phyloP scores from a whole-genome alignment of 1,139 yeast species.

The Sugiyamaella grinbergsii region DNA sequence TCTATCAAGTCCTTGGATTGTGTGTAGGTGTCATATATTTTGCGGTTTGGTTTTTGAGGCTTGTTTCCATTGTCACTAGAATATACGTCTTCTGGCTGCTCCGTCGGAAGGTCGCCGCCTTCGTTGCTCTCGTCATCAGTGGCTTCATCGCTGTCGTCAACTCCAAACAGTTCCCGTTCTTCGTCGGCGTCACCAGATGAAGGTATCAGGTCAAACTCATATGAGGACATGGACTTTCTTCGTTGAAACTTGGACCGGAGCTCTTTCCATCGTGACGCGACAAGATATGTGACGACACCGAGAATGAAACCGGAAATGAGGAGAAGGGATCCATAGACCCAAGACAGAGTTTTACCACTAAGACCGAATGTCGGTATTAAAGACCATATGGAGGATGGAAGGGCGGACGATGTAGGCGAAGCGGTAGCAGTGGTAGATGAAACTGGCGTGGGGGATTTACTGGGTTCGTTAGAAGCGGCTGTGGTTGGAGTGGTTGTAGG shows the following conservation, averaged over 20 bases:
- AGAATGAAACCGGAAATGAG: constrained; percentile 39
- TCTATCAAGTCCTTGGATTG: constrained; percentile 15
- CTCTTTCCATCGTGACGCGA: constrained; percentile 30
- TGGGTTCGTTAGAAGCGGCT: constrained; percentile 6
- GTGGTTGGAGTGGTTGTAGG: constrained; percentile 9
- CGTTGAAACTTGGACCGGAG: constrained; percentile 22
- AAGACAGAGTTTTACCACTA: constrained; percentile 37
- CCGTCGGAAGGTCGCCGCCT: constrained; percentile 6
- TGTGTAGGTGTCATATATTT: constrained; percentile 28
- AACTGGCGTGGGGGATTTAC: not conserved
- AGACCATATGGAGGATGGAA: constrained; percentile 28
- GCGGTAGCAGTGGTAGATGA: constrained; percentile 23
- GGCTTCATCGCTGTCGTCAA: constrained; percentile 24
- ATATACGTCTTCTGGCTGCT: constrained; percentile 6
- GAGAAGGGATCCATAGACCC: constrained; percentile 42
- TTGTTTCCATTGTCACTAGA: constrained; percentile 6
- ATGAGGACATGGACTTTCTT: constrained; percentile 30
- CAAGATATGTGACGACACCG: constrained; percentile 36
- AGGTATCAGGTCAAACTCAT: constrained; percentile 39
- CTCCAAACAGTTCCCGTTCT: constrained; percentile 24
- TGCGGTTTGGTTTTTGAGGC: constrained; percentile 20
- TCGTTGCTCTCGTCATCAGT: constrained; percentile 18
- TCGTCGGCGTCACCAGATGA: constrained; percentile 33
- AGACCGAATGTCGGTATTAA: constrained; percentile 43
- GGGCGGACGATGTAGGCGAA: constrained; percentile 13